Evolutionary conservation across 768 basidiomycete genomes (phyloP), one percentile per base, ranked within the genome.

Genomic region (Piloderma croceum): DNA sequence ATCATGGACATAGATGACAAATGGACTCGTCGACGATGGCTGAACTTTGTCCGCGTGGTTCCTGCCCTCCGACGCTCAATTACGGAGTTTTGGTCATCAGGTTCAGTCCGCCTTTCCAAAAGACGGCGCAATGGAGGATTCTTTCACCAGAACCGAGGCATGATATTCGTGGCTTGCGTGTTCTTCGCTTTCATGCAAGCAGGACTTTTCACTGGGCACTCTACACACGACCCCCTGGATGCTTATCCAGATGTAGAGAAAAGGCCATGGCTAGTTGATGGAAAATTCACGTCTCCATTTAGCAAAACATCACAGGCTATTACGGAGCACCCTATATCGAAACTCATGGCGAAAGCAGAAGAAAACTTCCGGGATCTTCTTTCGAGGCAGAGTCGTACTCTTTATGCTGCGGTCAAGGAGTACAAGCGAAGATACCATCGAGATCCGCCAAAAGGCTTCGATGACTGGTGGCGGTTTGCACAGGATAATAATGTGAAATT

Each of bases 381-480:
- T 21, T 67, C 65, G 2, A 67, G 70, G 36, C 96, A 98, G 66
- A 91, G 88, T 60, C 78, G 74, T 52, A 84, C 88, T 1, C 70
- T 98, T 24, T 66, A 67, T 29, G 76, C 77, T 20, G 94, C 94
- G 1, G 88, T 90, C 0, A 60, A 61, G 7, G 90, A 94, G 59
- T 99, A 99, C 63, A 77, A 67, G 48, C 65, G 73, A 41, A 71
- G 92, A 43, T 92, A 94, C 60, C 67, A 68, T 7, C 76, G 86
- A 25, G 64, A 77, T 24, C 96, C 96, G 4, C 94, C 96, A 0
- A 77, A 73, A 31, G 94, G 92, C 1, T 99, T 98, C 48, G 93
- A 91, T 55, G 64, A 73, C 21, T 97, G 94, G 94, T 94, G 81
- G 76, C 56, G 62, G 33, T 97, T 90, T 60, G 86, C 83, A 11